These are phyloP conservation scores for Litchi chinensis DNA, from an alignment of 345 rosid species.

Conservation along the genomic window DNA sequence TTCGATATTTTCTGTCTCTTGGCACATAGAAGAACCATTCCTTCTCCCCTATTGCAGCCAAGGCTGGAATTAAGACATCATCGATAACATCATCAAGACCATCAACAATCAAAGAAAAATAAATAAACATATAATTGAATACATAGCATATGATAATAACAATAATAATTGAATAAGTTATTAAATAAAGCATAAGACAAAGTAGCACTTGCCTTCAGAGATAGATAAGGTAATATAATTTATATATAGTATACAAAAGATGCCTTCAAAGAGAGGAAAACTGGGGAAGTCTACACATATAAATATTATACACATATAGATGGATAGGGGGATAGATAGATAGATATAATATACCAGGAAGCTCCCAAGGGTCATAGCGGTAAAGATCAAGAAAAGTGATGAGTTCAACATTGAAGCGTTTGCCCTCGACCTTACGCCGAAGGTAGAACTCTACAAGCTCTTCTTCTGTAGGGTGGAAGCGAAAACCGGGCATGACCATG, in stretches of 20 bases:
- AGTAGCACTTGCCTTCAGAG: neutral
- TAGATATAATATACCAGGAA: constrained; percentile 67
- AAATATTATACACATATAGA: neutral
- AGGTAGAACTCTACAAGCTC: constrained; percentile 99
- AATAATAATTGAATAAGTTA: neutral
- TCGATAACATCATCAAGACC: neutral
- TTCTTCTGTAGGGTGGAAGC: constrained; percentile 99
- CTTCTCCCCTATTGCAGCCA: constrained; percentile 99
- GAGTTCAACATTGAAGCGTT: constrained; percentile 95
- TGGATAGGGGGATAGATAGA: neutral
- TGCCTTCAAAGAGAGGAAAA: constrained; percentile 15
- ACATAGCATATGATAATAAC: neutral
- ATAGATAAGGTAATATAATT: neutral
- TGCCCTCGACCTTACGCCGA: constrained; percentile 99
- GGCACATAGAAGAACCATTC: constrained; percentile 99
- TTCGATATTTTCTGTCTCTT: constrained; percentile 88
- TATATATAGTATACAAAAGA: neutral
- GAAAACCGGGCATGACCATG: constrained; percentile 98
- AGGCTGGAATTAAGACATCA: constrained; percentile 39
- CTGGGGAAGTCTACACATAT: neutral
- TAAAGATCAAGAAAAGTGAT: constrained; percentile 98
- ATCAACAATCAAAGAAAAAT: neutral
- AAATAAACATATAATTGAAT: neutral
- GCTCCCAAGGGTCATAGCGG: constrained; percentile 99
- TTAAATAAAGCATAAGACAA: neutral